Evolutionary conservation across 164 flowering plant species (phyloP).

Genomic region (Stephania japonica): DNA sequence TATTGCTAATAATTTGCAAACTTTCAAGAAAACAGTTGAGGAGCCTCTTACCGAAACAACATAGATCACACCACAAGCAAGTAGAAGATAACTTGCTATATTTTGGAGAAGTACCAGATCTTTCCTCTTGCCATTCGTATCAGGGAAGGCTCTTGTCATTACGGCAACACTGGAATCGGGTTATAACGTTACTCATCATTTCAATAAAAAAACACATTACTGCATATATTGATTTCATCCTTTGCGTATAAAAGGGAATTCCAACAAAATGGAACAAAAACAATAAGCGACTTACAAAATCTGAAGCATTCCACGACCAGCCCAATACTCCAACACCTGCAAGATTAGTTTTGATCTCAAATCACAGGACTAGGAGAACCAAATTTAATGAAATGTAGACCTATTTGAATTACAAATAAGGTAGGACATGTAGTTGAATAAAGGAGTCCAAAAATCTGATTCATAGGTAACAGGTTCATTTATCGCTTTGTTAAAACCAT

Average conservation of each 20-base stretch:
- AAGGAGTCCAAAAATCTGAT: too few relatives aligned
- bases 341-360: constrained; percentile 14
- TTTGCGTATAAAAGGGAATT: background rate
- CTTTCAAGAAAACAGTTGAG: constrained; percentile 7
- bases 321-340: constrained; percentile 93
- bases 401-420: background rate
- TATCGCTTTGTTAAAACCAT: too few relatives aligned
- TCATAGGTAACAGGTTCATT: too few relatives aligned
- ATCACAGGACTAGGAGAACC: background rate
- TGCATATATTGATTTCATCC: background rate
- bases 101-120: constrained; percentile 68
- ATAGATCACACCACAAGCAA: constrained; percentile 74
- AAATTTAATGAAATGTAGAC: background rate
- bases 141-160: constrained; percentile 94
- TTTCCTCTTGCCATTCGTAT: constrained; percentile 23
- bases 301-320: constrained; percentile 96
- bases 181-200: background rate
- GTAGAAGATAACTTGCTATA: constrained; percentile 80
- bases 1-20: background rate
- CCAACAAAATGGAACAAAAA: background rate
- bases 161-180: constrained; percentile 73
- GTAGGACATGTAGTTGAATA: background rate
- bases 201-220: background rate
- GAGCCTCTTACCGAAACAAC: constrained; percentile 47
- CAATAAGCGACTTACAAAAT: constrained; percentile 65